These are phyloP conservation scores for Penicillium odoratum DNA, from an alignment of 495 filamentous ascomycete genomes.

Conservation along the genomic window DNA sequence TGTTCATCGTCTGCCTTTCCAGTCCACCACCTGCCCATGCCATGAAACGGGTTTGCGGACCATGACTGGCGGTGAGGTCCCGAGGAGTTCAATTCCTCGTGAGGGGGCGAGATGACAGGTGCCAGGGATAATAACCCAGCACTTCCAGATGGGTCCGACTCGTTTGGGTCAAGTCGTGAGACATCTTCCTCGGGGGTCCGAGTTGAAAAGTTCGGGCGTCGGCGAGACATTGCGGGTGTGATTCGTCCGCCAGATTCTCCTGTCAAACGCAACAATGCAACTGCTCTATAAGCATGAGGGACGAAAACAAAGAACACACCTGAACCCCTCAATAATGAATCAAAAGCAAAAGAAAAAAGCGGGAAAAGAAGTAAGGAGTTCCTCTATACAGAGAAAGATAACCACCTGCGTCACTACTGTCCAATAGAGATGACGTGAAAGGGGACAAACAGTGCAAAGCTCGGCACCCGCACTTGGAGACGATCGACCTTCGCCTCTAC, in stretches of 20 bases:
- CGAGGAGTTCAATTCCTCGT: constrained; percentile 34
- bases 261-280: constrained; percentile 22
- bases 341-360: neutral
- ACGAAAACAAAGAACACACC: neutral
- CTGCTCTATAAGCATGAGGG: constrained; percentile 5
- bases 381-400: neutral
- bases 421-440: constrained; percentile 23
- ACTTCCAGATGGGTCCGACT: constrained; percentile 24
- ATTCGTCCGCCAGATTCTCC: constrained; percentile 11
- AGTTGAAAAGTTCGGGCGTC: constrained; percentile 53
- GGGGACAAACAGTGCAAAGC: constrained; percentile 40
- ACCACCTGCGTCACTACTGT: constrained; percentile 21
- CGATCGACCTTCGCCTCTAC: constrained; percentile 7
- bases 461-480: constrained; percentile 8
- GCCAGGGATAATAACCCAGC: constrained; percentile 25
- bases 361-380: neutral
- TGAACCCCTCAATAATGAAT: neutral
- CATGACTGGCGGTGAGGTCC: constrained; percentile 22
- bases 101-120: constrained; percentile 24
- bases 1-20: constrained; percentile 2
- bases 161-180: constrained; percentile 46
- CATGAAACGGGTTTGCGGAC: constrained; percentile 24
- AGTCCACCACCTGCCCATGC: constrained; percentile 33
- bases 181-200: constrained; percentile 57
- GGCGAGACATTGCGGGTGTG: constrained; percentile 36